Evolutionary conservation across 192 early-diverging fungal genomes (phyloP).

Genomic region (Thoreauomyces humboldtii): DNA sequence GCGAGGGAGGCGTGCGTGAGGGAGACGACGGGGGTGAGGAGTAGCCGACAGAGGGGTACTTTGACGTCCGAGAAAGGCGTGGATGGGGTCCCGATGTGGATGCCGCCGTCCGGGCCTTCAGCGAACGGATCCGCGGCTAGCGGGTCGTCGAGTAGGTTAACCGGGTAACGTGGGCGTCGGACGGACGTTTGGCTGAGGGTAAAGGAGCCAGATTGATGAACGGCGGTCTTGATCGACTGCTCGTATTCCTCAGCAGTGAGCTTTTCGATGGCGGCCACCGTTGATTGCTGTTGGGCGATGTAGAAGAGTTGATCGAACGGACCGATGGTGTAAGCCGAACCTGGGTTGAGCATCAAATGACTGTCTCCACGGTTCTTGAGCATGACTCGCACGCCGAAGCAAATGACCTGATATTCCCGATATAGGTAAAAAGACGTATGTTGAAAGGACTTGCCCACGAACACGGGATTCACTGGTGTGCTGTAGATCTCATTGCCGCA

Average conservation of each 20-base stretch:
- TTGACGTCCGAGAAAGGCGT: conserved; percentile 5
- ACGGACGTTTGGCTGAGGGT: background rate
- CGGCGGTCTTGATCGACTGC: background rate
- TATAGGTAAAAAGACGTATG: conserved; percentile 52
- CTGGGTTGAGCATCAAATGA: conserved; percentile 64
- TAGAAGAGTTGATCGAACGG: conserved; percentile 50
- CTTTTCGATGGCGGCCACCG: background rate
- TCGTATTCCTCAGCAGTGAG: background rate
- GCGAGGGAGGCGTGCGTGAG: conserved; percentile 4
- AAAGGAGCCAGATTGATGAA: background rate
- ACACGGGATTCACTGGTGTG: conserved; percentile 45
- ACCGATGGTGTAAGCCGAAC: conserved; percentile 46
- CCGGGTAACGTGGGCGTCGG: background rate
- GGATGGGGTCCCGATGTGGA: background rate
- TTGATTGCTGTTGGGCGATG: conserved; percentile 40
- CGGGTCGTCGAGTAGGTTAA: background rate
- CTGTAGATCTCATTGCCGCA: conserved; percentile 65
- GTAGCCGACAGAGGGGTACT: conserved; percentile 27
- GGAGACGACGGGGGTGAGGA: background rate
- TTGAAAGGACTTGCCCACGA: conserved; percentile 60
- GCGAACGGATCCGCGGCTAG: background rate
- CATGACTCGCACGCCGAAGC: conserved; percentile 35
- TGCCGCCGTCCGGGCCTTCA: background rate
- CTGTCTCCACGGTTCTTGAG: conserved; percentile 18
- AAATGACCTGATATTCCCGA: conserved; percentile 40